A percentile compares a stretch with the other conserved stretches of the same genome.
These are phyloP conservation scores for Craterostigma plantagineum DNA, from an alignment of 257 asterid species.

Conservation along the genomic window DNA sequence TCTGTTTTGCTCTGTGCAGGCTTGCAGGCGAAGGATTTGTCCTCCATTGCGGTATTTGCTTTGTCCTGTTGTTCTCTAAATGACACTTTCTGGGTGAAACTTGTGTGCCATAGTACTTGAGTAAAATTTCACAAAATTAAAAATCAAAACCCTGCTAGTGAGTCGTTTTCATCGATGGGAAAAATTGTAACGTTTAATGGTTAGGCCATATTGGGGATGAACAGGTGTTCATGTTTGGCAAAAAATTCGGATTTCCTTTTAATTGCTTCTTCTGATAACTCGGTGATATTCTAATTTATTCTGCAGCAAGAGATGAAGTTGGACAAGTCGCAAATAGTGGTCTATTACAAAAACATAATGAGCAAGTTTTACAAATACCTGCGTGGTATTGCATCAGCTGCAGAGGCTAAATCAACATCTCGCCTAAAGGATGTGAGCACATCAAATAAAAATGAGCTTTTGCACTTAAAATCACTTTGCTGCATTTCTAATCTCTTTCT, in stretches of 20 bases:
- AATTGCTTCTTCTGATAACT: background rate
- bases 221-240: background rate
- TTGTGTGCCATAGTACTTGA: too few species aligned
- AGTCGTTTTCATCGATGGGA: too few species aligned
- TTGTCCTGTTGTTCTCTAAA: conserved; percentile 5
- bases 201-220: too few species aligned
- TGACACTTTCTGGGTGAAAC: too few species aligned
- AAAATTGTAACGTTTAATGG: too few species aligned
- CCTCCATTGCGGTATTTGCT: conserved; percentile 46
- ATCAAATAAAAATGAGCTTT: background rate
- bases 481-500: background rate
- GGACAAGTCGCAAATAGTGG: conserved; percentile 60
- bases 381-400: conserved; percentile 22
- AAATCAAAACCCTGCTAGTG: too few species aligned
- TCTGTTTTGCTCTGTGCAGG: conserved; percentile 85
- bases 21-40: conserved; percentile 55
- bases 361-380: conserved; percentile 53
- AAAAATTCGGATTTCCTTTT: background rate
- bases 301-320: conserved; percentile 53
- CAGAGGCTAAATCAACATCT: conserved; percentile 17
- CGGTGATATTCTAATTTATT: conserved; percentile 10
- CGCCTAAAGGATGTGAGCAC: conserved; percentile 39
- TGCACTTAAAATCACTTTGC: background rate
- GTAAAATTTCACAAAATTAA: too few species aligned
- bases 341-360: conserved; percentile 50